Percentiles rank a stretch among this genome's conserved stretches.
Evolutionary conservation across 768 basidiomycete species (phyloP).

Genomic region (Porphyrellus cyaneotinctus): DNA sequence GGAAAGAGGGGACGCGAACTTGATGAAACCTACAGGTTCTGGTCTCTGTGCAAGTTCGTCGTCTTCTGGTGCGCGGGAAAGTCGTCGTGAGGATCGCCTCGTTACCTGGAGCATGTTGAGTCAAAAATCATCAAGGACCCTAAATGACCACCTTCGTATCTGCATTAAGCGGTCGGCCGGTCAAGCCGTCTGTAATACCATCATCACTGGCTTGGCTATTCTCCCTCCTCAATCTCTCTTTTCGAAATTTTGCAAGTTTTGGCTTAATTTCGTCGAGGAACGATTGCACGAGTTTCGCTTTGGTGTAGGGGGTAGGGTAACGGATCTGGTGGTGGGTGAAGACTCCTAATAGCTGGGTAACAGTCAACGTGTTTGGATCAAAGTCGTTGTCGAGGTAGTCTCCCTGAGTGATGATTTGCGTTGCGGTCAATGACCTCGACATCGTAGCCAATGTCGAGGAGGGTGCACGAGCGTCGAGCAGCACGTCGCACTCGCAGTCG

Average conservation of each 20-base stretch:
- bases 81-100: conserved; percentile 60
- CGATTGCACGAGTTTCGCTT: conserved; percentile 69
- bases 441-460: conserved; percentile 38
- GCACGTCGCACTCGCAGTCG: not conserved
- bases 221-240: conserved; percentile 59
- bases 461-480: not conserved
- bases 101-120: conserved; percentile 18
- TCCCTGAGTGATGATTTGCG: conserved; percentile 69
- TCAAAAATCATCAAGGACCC: conserved; percentile 2
- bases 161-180: conserved; percentile 61
- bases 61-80: conserved; percentile 53
- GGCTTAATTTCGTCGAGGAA: conserved; percentile 76
- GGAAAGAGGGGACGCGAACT: conserved; percentile 1
- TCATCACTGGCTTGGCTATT: conserved; percentile 75
- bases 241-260: conserved; percentile 52
- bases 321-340: conserved; percentile 72
- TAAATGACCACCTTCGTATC: conserved; percentile 40
- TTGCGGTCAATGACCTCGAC: conserved; percentile 68
- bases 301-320: conserved; percentile 72
- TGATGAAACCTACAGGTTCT: conserved; percentile 49
- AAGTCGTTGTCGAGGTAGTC: conserved; percentile 80
- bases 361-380: conserved; percentile 67
- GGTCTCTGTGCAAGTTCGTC: conserved; percentile 41
- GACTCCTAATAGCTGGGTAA: conserved; percentile 77
- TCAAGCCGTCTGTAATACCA: conserved; percentile 79